Conservation (phyloP, 148 eudicot species). For the Silene latifolia region DNA sequence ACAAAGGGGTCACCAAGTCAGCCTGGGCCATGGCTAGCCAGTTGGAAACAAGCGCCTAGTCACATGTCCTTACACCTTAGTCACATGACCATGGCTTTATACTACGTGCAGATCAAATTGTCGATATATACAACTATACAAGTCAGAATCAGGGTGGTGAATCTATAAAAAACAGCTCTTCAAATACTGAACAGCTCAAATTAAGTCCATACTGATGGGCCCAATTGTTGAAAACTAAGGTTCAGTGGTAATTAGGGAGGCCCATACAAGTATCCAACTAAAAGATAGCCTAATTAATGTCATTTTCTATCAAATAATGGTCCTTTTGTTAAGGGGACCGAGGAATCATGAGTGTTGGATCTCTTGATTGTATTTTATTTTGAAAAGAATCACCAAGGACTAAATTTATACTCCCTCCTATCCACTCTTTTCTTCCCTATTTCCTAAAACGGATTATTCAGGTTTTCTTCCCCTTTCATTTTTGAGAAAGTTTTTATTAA, state of each 20-base stretch:
- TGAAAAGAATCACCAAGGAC: no score
- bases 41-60: neutral
- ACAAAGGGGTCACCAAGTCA: neutral
- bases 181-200: neutral
- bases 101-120: no score
- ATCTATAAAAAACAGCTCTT: neutral
- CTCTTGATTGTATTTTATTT: neutral
- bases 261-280: neutral
- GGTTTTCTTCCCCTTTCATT: no score
- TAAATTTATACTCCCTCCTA: no score
- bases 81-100: neutral
- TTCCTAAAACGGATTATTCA: no score
- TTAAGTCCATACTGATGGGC: neutral
- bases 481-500: no score
- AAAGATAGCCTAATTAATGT: neutral
- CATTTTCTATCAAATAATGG: neutral
- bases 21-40: constrained; percentile 8
- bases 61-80: constrained; percentile 6
- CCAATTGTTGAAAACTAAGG: neutral
- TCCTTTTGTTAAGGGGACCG: neutral
- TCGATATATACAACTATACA: neutral
- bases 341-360: neutral
- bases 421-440: no score
- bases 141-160: neutral
- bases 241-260: neutral